Base-by-base conservation (phyloP, 768 basidiomycete genomes). In the Pholiota conissans region DNA sequence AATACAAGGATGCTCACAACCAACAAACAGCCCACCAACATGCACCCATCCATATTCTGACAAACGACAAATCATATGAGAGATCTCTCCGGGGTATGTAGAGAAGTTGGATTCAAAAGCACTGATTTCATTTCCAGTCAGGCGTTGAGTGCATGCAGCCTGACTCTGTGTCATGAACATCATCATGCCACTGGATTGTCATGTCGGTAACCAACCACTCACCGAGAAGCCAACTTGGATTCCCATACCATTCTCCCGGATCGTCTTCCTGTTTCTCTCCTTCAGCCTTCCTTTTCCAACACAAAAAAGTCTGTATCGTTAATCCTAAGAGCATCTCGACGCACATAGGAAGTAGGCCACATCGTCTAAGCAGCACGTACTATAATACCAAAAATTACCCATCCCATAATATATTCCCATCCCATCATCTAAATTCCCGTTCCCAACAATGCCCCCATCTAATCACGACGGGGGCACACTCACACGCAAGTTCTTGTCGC, bases 401-500 rank as follows among this genome's bases (percentile, higher is more conserved):
- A n/a, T n/a, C n/a, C n/a, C n/a, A n/a, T n/a, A n/a, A n/a, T n/a
- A n/a, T n/a, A n/a, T n/a, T 35, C 34, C 8, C n/a, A n/a, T 37
- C 16, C 37, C 16, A 11, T 37, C 37, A n/a, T n/a, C n/a, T n/a
- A n/a, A n/a, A n/a, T n/a, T n/a, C n/a, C n/a, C n/a, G n/a, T n/a
- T n/a, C n/a, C n/a, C n/a, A n/a, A n/a, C n/a, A n/a, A n/a, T n/a
- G n/a, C n/a, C 30, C 30, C 30, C 30, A 32, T 13, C 30, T 32
- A 32, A 13, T 32, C 30, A 6, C 30, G 7, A 13, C 30, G 30
- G 30, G 30, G 30, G 30, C 7, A 32, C 42, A 10, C 18, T 45
- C 9, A 24, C 32, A 11, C 27, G 29, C 29, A 54, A 11, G 14
- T 54, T 37, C 22, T 45, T 22, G 8, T 34, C 73, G 40, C 76